Evolutionary conservation across 2,329 filamentous ascomycete genomes (phyloP).

Genomic region (Arthrobotrys sinensis): DNA sequence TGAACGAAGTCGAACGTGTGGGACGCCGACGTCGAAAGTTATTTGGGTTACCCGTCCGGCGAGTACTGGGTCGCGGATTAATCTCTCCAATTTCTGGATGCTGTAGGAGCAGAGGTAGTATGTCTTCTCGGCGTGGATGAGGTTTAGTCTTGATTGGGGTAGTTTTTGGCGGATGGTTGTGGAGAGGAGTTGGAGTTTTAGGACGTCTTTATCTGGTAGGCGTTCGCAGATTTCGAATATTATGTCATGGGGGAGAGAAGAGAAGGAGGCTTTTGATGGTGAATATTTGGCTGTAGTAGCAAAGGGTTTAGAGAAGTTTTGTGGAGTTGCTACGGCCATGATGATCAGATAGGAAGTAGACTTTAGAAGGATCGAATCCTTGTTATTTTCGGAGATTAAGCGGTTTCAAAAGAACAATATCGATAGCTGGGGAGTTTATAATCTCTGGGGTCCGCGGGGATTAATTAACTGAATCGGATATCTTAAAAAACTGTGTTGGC

Average conservation of each 20-base stretch:
- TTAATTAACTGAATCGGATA: not conserved
- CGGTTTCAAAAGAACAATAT: slow-evolving; percentile 4
- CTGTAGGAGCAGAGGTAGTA: slow-evolving; percentile 54
- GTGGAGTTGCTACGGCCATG: not conserved
- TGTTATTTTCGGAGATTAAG: not conserved
- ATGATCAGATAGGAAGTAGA: not conserved
- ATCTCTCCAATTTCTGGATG: slow-evolving; percentile 41
- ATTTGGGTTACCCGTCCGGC: slow-evolving; percentile 43
- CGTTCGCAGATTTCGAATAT: slow-evolving; percentile 49
- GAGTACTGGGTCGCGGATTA: slow-evolving; percentile 28
- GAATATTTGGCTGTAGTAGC: not conserved
- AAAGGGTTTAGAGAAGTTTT: not conserved
- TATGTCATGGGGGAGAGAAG: slow-evolving; percentile 35
- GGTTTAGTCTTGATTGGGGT: slow-evolving; percentile 27
- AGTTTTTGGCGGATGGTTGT: slow-evolving; percentile 27
- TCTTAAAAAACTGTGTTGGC: slow-evolving; percentile 4
- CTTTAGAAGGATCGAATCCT: not conserved
- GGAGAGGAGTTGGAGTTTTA: slow-evolving; percentile 41
- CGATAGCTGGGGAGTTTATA: not conserved
- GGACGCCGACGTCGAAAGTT: slow-evolving; percentile 44
- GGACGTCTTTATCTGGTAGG: slow-evolving; percentile 41
- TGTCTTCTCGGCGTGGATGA: slow-evolving; percentile 51
- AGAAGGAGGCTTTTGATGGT: not conserved
- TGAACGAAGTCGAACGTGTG: slow-evolving; percentile 41
- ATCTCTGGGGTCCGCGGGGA: not conserved